Evolutionary conservation across 2,329 filamentous ascomycete genomes (phyloP), one percentile per base, ranked within the genome.

Genomic region (Claviceps spartinae): DNA sequence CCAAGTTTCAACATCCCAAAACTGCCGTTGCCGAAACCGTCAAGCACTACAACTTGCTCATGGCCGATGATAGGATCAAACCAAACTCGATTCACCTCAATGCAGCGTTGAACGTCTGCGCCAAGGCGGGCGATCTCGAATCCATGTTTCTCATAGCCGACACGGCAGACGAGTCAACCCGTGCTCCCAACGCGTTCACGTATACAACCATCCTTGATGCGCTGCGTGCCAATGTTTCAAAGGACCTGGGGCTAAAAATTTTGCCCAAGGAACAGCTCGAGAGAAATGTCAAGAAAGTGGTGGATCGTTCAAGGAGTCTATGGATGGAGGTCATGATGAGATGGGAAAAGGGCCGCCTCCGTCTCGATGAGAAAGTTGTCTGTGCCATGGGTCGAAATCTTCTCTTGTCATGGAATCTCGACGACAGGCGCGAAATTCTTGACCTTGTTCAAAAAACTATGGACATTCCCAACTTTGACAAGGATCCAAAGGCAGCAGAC

Each of bases 61-160:
- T 76, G 41, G 75, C 74, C 4, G 75, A 79, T 38, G 81, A 78
- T 1, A 72, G 75, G 7, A 72, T 94, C 49, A 75, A 82, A 57
- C 85, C 86, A 16, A 86, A 82, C 58, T 85, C 83, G 38, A 85
- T 88, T 52, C 93, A 97, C 62, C 81, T 87, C 56, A 98, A 98
- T 64, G 87, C 90, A 9, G 80, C 89, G n/a, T 72, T 98, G 45
- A 81, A 83, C 54, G 85, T 93, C 8, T 97, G 90, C 64, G 78
- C 83, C 47, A 76, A 80, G 53, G 83, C 86, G 4, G 66, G 74
- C 13, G 84, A 96, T 62, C 75, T 95, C 65, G 88, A 95, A 58
- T 79, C 83, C 16, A 70, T 97, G 58, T 95, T 93, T 74, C 77
- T 78, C 51, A 76, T 96, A 56, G 79, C 83, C 44, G 76, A 80